phyloP scores from a whole-genome alignment of 176 grass and related monocot species.

The Ensete glaucum region DNA sequence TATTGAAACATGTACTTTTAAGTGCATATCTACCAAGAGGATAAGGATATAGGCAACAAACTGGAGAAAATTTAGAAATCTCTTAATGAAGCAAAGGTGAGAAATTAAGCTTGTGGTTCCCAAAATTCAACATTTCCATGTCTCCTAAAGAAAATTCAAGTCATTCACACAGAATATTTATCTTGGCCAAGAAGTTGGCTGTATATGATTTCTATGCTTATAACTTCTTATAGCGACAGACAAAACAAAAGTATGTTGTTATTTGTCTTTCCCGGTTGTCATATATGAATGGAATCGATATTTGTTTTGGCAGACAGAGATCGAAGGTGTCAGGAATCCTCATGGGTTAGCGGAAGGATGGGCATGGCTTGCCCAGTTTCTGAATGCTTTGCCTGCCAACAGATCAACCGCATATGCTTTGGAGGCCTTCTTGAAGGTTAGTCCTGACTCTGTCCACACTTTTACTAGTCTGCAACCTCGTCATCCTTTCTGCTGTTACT shows the following conservation, averaged over 20 bases:
- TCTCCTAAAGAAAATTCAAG: too few species aligned
- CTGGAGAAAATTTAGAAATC: not conserved
- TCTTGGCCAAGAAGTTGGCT: too few species aligned
- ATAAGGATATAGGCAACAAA: not conserved
- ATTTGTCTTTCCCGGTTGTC: not conserved
- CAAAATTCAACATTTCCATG: not conserved
- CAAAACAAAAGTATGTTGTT: not conserved
- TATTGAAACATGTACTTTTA: too few species aligned
- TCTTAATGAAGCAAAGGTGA: not conserved
- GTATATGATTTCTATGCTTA: too few species aligned
- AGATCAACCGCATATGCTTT: conserved; percentile 62
- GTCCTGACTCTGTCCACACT: not conserved
- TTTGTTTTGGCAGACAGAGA: conserved; percentile 53
- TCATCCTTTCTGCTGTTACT: conserved; percentile 8
- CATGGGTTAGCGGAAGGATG: conserved; percentile 79
- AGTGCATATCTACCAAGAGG: too few species aligned
- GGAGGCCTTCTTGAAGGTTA: conserved; percentile 76
- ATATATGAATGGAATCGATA: not conserved
- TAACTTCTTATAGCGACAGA: too few species aligned
- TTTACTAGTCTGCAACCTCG: not conserved
- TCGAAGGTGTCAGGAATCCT: conserved; percentile 50
- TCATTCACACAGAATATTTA: too few species aligned
- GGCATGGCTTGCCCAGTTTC: conserved; percentile 76
- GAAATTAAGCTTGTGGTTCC: not conserved
- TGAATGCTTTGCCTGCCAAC: conserved; percentile 65